phyloP scores from a whole-genome alignment of 768 basidiomycete genomes.

The Suillus plorans region DNA sequence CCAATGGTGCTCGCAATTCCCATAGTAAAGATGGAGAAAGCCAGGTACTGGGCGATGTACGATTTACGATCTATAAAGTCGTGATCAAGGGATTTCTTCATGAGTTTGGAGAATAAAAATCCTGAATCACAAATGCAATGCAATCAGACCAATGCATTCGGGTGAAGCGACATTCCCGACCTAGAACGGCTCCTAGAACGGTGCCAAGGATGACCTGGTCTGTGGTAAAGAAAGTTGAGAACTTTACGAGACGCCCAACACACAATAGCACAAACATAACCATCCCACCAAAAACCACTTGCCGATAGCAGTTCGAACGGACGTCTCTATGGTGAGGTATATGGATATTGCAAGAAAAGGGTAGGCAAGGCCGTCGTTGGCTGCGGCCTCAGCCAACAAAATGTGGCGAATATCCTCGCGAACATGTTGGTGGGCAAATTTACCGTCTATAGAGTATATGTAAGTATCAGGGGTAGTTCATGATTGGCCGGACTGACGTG shows the following conservation, averaged over 20 bases:
- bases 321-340: constrained; percentile 76
- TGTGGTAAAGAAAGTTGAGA: constrained; percentile 23
- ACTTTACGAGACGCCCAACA: background rate
- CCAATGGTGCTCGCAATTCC: constrained; percentile 80
- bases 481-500: constrained; percentile 41
- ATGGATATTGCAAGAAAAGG: constrained; percentile 87
- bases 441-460: constrained; percentile 49
- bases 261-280: constrained; percentile 52
- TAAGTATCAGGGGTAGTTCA: background rate
- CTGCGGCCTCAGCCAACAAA: constrained; percentile 86
- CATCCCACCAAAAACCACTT: constrained; percentile 89
- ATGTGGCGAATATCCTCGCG: constrained; percentile 76
- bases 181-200: constrained; percentile 61
- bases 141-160: background rate
- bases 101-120: constrained; percentile 61
- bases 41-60: constrained; percentile 82
- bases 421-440: constrained; percentile 68
- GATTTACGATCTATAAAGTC: constrained; percentile 78
- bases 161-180: constrained; percentile 17
- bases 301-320: constrained; percentile 60
- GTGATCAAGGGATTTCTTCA: constrained; percentile 64
- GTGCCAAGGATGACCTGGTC: constrained; percentile 86
- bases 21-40: constrained; percentile 68
- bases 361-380: constrained; percentile 95
- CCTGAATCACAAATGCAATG: constrained; percentile 38